A percentile compares a stretch with the other conserved stretches of the same genome.
Conservation (phyloP, 805 yeast species). For the Clavispora fructus region DNA sequence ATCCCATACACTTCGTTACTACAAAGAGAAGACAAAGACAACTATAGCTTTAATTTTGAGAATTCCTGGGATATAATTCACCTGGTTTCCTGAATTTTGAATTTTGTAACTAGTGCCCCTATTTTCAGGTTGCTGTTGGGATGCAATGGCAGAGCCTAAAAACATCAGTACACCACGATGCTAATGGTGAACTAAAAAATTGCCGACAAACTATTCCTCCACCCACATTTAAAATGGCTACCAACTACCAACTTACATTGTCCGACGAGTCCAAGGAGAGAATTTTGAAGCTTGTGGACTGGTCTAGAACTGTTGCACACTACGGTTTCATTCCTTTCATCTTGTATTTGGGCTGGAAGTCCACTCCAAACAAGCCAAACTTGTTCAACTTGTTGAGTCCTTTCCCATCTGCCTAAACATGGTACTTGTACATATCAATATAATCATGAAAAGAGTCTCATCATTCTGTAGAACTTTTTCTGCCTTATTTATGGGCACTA, state of each 20-base stretch:
- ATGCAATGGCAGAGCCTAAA: background rate
- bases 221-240: conserved; percentile 7
- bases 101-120: no score
- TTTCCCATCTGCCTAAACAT: conserved; percentile 60
- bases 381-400: conserved; percentile 74
- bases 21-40: background rate
- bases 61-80: no score
- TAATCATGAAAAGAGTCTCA: background rate
- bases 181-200: background rate
- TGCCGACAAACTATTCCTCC: background rate
- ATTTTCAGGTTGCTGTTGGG: background rate
- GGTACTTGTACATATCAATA: conserved; percentile 9
- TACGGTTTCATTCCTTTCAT: conserved; percentile 97
- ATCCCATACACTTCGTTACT: background rate
- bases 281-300: conserved; percentile 72
- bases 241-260: conserved; percentile 28
- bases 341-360: conserved; percentile 69
- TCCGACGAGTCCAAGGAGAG: conserved; percentile 69
- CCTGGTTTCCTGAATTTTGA: no score
- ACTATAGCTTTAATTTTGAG: background rate
- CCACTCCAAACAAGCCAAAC: conserved; percentile 79
- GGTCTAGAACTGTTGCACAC: conserved; percentile 84
- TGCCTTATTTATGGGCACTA: background rate
- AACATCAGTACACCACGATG: conserved; percentile 1
- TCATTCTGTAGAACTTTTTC: background rate